A percentile compares a stretch with the other conserved stretches of the same genome.
Evolutionary conservation across 2,329 filamentous ascomycete species (phyloP).

Genomic region (Pseudocercospora eumusae): DNA sequence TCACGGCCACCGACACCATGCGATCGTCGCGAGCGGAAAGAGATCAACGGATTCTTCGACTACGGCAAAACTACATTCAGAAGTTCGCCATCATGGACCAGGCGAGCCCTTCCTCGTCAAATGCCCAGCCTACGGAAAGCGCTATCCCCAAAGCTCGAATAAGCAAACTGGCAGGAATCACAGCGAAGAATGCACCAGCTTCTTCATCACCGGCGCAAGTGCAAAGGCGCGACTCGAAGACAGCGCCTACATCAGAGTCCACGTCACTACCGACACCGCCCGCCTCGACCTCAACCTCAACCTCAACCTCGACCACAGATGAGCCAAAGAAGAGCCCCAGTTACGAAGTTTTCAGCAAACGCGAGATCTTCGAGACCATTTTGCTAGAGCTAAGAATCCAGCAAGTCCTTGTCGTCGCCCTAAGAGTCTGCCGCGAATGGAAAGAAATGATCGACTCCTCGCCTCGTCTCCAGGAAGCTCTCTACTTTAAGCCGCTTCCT

Average conservation of each 20-base stretch:
- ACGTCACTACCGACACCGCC: background rate
- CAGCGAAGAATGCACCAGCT: background rate
- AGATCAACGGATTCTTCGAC: background rate
- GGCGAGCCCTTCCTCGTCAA: background rate
- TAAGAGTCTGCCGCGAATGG: conserved; percentile 18
- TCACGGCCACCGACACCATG: background rate
- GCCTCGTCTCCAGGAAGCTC: conserved; percentile 15
- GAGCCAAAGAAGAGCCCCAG: background rate
- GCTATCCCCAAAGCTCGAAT: no score
- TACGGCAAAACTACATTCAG: background rate
- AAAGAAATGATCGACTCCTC: conserved; percentile 15
- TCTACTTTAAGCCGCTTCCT: conserved; percentile 17
- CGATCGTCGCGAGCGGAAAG: background rate
- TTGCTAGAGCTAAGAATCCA: background rate
- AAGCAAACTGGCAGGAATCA: no score
- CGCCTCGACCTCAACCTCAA: background rate
- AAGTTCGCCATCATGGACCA: background rate
- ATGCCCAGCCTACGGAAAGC: background rate
- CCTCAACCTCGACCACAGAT: background rate
- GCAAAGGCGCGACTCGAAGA: background rate
- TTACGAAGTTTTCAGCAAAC: conserved; percentile 12
- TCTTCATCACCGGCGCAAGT: background rate
- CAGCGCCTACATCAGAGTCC: background rate
- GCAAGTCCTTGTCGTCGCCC: background rate
- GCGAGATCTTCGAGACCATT: conserved; percentile 35